Conservation (phyloP, 179 eudicot genomes). For the Silene vulgaris region DNA sequence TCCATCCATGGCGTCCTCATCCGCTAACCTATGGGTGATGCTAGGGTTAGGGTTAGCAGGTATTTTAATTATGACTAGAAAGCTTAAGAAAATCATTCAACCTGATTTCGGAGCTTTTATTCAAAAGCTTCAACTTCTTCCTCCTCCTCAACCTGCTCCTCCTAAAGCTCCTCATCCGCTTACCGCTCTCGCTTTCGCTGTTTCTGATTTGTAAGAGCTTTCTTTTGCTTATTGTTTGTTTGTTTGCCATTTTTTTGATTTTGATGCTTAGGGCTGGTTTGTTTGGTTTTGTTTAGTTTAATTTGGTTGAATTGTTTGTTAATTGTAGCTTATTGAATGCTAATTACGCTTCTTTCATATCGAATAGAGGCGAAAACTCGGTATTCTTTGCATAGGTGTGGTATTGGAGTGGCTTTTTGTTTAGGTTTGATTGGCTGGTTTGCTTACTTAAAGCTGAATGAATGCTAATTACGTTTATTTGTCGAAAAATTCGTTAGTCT, state of each 20-base stretch:
- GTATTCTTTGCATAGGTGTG: too few relatives aligned
- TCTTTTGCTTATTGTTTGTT: neutral
- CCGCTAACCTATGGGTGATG: conserved; percentile 79
- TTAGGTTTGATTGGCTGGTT: too few relatives aligned
- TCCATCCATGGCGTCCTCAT: conserved; percentile 58
- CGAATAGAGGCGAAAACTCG: neutral
- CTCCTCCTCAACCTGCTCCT: conserved; percentile 97
- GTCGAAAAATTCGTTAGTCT: neutral
- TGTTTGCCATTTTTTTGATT: neutral
- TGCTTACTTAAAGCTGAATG: too few relatives aligned
- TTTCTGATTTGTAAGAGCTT: conserved; percentile 69
- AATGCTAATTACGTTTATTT: too few relatives aligned
- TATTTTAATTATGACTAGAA: conserved; percentile 60
- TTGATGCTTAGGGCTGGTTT: neutral
- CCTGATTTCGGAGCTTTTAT: conserved; percentile 81
- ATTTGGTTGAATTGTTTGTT: neutral
- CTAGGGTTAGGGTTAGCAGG: conserved; percentile 91
- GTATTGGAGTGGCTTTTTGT: too few relatives aligned
- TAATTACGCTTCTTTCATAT: neutral
- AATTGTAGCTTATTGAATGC: neutral
- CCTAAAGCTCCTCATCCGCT: conserved; percentile 96
- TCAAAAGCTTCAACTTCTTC: conserved; percentile 56
- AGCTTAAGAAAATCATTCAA: conserved; percentile 55
- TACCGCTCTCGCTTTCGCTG: conserved; percentile 68
- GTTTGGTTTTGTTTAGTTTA: neutral